Base-by-base conservation (phyloP, 2,329 filamentous ascomycete genomes). In the Alternaria hordeiaustralica region DNA sequence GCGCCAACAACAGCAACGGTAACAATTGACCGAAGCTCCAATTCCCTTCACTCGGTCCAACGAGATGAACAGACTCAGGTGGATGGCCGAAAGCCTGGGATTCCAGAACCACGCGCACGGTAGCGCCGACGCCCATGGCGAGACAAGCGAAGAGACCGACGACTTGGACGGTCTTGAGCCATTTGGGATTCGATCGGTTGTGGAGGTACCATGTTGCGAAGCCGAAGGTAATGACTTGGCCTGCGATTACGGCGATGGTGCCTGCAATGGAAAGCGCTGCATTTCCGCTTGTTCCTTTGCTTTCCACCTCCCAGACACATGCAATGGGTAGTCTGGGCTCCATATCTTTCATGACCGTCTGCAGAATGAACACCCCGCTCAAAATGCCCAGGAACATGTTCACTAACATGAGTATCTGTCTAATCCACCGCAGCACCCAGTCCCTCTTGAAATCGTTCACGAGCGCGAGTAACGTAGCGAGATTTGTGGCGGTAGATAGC, bases 11-110 rank as follows among this genome's bases (percentile, higher is more conserved):
- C 67, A 90, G 77, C 67, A 90, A 77, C 2, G 87, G 86, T 26
- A 91, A 79, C 60, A 90, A 77, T 76, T 89, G 87, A 0, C 88
- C 89, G 70, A 90, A 91, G 66, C 84, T 87, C 88, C 88, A 90
- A 11, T 81, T 79, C 63, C 81, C 85, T 78, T 90, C 88, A 21
- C 82, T 84, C 1, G 78, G 61, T 60, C 89, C 88, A 6, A 75
- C 74, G 3, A 90, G 80, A 21, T 74, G 67, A 3, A 89, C 81
- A 0, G 63, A 53, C 26, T 69, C 49, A 0, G 84, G 82, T 0
- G 87, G 86, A 2, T 36, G 75, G 1, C 87, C 86, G 73, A 91
- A 90, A 2, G 89, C 89, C 71, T 90, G 87, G 0, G 86, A 87
- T 6, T 88, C 79, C 26, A 87, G 70, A 18, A 88, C 81, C 3